These are phyloP conservation scores for Fusarium sacchari DNA, from an alignment of 2,329 filamentous ascomycete species.

Conservation along the genomic window DNA sequence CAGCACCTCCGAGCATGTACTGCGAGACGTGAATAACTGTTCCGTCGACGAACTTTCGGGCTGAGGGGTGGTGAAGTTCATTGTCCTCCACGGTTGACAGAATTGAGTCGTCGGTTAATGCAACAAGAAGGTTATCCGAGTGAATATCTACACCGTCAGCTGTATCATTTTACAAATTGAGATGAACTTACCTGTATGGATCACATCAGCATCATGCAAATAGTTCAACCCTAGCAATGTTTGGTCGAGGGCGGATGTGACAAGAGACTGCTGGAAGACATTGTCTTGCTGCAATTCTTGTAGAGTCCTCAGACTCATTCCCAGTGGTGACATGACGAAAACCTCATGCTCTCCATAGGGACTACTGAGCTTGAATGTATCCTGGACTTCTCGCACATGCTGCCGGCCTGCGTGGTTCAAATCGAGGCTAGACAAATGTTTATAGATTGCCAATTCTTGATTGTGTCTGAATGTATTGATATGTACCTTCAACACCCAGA, in stretches of 20 bases:
- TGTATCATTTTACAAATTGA: rapidly evolving
- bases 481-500: slow-evolving; percentile 49
- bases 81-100: slow-evolving; percentile 46
- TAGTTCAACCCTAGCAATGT: slow-evolving; percentile 38
- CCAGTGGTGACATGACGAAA: slow-evolving; percentile 50
- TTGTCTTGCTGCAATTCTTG: slow-evolving; percentile 41
- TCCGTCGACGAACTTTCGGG: slow-evolving; percentile 44
- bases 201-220: slow-evolving; percentile 40
- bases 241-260: slow-evolving; percentile 38
- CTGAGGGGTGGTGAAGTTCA: slow-evolving; percentile 45
- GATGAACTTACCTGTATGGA: slow-evolving; percentile 41
- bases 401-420: slow-evolving; percentile 43
- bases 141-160: slow-evolving; percentile 45
- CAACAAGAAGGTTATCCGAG: slow-evolving; percentile 51
- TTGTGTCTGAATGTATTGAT: slow-evolving; percentile 42
- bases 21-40: slow-evolving; percentile 47
- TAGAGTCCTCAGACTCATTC: slow-evolving; percentile 51
- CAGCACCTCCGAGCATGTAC: slow-evolving; percentile 46
- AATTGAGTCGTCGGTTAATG: slow-evolving; percentile 45
- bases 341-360: slow-evolving; percentile 48
- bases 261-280: slow-evolving; percentile 44
- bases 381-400: slow-evolving; percentile 48
- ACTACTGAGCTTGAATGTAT: slow-evolving; percentile 47
- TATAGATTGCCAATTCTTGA: slow-evolving; percentile 46
- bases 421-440: slow-evolving; percentile 39